Evolutionary conservation across 148 eudicot genomes (phyloP), one percentile per base, ranked within the genome.

Genomic region (Amaranthus palmeri): DNA sequence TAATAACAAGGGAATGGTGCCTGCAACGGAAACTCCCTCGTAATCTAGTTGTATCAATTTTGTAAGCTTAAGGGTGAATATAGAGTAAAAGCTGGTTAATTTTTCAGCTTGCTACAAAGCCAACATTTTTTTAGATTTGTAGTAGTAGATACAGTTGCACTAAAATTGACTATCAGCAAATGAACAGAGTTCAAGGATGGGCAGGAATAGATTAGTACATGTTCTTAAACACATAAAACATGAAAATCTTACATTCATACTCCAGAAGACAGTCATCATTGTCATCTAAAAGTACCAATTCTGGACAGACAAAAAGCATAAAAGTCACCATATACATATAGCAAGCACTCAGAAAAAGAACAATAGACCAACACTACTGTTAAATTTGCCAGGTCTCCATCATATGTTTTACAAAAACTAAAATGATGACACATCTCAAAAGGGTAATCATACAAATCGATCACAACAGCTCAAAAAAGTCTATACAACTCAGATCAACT

Each of bases 1-100:
- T 7, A 42, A 43, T 36, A 45, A 11, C 67, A 63, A 45, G 25
- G 36, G 67, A n/a, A 63, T 63, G 51, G 67, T 63, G 67, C 50
- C 25, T 45, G 0, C 1, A 45, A 25, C 11, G 51, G 36, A 50
- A 63, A 63, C 67, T n/a, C 67, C 67, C 50, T n/a, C 4, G 13
- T 12, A 47, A 8, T 45, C 5, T 47, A 64, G 66, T 25, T 25
- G 36, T 45, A 47, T 65, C 53, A 47, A 65, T 65, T 46, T 46
- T 65, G 68, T 65, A 47, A n/a, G 44, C 13, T 13, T 2, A 62
- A 62, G 18, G 9, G 14, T 43, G 18, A 36, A 62, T 62, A 62
- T 13, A 62, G 49, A 43, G 17, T 42, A 62, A 17, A 41, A 14
- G 49, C 48, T 62, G 14, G 49, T 62, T 11, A 43, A 43, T 42